phyloP scores from a whole-genome alignment of 73 alveolate genomes.

The Paramecium sonneborni region DNA sequence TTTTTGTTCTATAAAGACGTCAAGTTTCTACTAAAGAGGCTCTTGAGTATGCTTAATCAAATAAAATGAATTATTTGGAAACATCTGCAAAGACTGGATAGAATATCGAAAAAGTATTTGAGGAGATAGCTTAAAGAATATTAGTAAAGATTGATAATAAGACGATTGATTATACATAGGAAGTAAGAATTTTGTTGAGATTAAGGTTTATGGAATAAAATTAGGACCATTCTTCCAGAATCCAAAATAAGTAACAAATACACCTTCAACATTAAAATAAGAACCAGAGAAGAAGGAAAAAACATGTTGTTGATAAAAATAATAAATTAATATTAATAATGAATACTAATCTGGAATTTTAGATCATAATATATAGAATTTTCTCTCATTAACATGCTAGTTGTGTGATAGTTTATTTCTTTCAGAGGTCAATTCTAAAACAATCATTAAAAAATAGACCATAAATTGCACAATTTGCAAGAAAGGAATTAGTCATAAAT shows the following conservation, averaged over 20 bases:
- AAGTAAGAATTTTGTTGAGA: background rate
- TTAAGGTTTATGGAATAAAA: slow-evolving; percentile 34
- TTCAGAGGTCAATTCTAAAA: background rate
- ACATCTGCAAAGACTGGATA: slow-evolving; percentile 82
- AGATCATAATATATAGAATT: background rate
- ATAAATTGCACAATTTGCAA: background rate
- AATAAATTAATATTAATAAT: background rate
- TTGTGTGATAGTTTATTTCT: background rate
- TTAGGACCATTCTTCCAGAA: slow-evolving; percentile 27
- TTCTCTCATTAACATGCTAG: background rate
- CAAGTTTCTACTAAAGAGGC: slow-evolving; percentile 83
- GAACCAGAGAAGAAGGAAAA: background rate
- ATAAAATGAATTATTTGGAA: slow-evolving; percentile 76
- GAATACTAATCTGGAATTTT: too few species aligned
- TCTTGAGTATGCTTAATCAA: slow-evolving; percentile 72
- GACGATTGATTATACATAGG: slow-evolving; percentile 11
- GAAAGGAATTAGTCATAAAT: background rate
- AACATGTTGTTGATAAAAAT: background rate
- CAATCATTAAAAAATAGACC: background rate
- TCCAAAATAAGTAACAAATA: background rate
- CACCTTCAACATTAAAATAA: background rate
- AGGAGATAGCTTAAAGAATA: slow-evolving; percentile 47
- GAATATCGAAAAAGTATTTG: slow-evolving; percentile 76
- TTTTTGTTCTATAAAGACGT: slow-evolving; percentile 59
- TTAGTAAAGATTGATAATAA: background rate